A percentile compares a stretch with the other conserved stretches of the same genome.
Conservation (phyloP, 2,329 filamentous ascomycete species). For the Microdochium trichocladiopsis region DNA sequence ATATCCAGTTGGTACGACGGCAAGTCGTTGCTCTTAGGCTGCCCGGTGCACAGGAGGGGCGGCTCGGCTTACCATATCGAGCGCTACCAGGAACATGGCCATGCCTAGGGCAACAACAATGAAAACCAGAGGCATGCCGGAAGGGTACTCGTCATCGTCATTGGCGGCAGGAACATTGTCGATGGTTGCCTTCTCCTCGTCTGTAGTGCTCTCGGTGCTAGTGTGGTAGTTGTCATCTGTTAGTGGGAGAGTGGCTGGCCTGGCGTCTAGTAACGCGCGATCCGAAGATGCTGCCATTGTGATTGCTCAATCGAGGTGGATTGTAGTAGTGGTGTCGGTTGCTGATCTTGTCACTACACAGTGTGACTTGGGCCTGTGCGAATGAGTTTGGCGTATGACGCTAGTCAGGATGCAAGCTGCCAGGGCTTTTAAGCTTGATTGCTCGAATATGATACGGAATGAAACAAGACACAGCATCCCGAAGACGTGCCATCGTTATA, state of each 20-base stretch:
- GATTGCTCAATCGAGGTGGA: neutral
- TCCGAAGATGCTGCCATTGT: neutral
- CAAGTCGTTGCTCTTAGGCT: no score
- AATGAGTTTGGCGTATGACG: no score
- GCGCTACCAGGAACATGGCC: conserved; percentile 39
- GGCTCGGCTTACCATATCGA: conserved; percentile 32
- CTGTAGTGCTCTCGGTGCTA: neutral
- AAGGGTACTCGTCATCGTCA: conserved; percentile 28
- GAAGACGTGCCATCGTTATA: no score
- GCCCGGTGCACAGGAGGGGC: no score
- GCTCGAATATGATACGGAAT: no score
- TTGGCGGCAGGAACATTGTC: neutral
- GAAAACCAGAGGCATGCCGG: conserved; percentile 28
- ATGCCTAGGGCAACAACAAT: conserved; percentile 39
- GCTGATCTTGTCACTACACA: no score
- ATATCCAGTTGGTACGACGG: no score
- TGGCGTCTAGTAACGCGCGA: neutral
- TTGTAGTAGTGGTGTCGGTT: no score
- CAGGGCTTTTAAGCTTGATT: no score
- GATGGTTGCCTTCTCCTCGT: neutral
- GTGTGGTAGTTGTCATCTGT: neutral
- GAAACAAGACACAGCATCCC: no score
- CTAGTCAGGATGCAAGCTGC: no score
- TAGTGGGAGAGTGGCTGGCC: neutral
- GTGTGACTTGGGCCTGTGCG: no score